A percentile compares a stretch with the other conserved stretches of the same genome.
These are phyloP conservation scores for Alternaria atra DNA, from an alignment of 2,329 filamentous ascomycete species.

Conservation along the genomic window DNA sequence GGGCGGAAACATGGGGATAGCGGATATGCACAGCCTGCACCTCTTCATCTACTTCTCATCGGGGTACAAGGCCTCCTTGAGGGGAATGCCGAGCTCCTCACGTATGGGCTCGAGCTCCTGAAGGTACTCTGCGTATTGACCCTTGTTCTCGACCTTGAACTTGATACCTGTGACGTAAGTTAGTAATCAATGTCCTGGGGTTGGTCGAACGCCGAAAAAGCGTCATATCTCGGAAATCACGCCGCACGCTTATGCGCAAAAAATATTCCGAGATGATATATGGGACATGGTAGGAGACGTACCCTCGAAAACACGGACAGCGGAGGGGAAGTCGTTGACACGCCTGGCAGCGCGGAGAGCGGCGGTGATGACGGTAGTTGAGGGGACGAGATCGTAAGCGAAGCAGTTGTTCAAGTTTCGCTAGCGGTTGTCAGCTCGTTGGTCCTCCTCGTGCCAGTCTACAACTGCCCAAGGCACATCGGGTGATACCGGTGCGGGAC, in stretches of 20 bases:
- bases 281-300: constrained; percentile 49
- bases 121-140: constrained; percentile 96
- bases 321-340: constrained; percentile 98
- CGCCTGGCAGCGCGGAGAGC: constrained; percentile 92
- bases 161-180: constrained; percentile 76
- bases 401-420: constrained; percentile 99
- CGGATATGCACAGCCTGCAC: constrained; percentile 17
- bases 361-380: constrained; percentile 86
- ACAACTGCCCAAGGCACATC: constrained; percentile 16
- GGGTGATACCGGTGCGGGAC: constrained; percentile 26
- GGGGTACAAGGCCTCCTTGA: constrained; percentile 94
- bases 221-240: background rate
- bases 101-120: constrained; percentile 90
- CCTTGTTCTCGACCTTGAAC: constrained; percentile 98
- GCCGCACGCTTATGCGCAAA: background rate
- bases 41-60: constrained; percentile 48
- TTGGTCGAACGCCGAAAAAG: constrained; percentile 8
- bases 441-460: background rate
- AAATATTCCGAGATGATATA: background rate
- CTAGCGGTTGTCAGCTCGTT: constrained; percentile 54
- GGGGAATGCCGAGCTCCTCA: constrained; percentile 88
- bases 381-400: constrained; percentile 99
- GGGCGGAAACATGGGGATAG: constrained; percentile 15
- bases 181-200: constrained; percentile 31
- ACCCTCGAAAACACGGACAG: constrained; percentile 99